Conservation (phyloP, 805 yeast genomes). For the Hanseniaspora hatyaiensis region DNA sequence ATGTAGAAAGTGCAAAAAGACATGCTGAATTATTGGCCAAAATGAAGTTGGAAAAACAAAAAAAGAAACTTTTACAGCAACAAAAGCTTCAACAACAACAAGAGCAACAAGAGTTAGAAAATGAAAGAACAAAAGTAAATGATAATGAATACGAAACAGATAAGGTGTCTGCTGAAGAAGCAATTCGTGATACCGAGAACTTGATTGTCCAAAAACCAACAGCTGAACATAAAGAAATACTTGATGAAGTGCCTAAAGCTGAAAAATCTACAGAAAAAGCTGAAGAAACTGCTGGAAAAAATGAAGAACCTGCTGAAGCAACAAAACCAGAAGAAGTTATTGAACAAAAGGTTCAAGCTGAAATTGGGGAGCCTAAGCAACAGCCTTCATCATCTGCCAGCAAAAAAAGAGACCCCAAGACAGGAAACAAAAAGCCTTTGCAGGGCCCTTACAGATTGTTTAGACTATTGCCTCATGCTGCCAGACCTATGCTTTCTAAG, state of each 20-base stretch:
- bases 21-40: conserved; percentile 54
- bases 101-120: conserved; percentile 7
- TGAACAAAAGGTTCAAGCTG: neutral
- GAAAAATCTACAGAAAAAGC: conserved; percentile 5
- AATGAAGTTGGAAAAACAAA: conserved; percentile 40
- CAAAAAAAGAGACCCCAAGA: conserved; percentile 21
- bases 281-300: conserved; percentile 3
- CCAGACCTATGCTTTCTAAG: conserved; percentile 60
- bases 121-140: conserved; percentile 17
- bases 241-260: conserved; percentile 1
- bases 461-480: conserved; percentile 72
- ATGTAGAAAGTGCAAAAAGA: conserved; percentile 55
- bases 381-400: conserved; percentile 8
- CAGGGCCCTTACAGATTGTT: conserved; percentile 76
- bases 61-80: conserved; percentile 18
- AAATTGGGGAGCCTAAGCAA: conserved; percentile 10
- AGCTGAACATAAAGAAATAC: neutral
- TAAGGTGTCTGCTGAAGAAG: conserved; percentile 10
- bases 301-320: neutral
- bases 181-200: neutral
- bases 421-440: conserved; percentile 38
- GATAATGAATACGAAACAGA: conserved; percentile 16
- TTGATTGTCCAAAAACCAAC: conserved; percentile 4
- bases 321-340: neutral
- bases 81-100: conserved; percentile 13